Evolutionary conservation across 2,329 filamentous ascomycete genomes (phyloP), one percentile per base, ranked within the genome.

Genomic region (Phyllosticta citriasiana): DNA sequence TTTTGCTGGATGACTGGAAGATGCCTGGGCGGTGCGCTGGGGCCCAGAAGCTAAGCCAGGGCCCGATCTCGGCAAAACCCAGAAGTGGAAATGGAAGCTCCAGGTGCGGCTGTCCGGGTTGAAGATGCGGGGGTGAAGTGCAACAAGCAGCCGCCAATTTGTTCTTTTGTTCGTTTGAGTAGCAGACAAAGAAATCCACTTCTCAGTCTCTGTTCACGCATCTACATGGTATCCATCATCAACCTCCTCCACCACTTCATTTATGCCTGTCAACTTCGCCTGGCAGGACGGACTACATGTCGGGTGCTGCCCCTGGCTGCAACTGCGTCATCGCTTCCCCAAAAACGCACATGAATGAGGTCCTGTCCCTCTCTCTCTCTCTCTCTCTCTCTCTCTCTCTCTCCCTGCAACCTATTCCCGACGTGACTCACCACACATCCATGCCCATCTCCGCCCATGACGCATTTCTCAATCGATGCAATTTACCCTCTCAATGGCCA

Each of bases 101-200:
- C 19, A 22, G 19, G 19, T 22, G 19, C 19, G 19, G 19, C 19
- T 22, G 19, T 22, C 19, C 27, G 27, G n/a, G 33, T 22, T 53
- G 30, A 35, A 30, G 30, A 57, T 57, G 59, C 47, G 54, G 53
- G 59, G 59, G 53, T 5, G 14, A 12, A 4, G 33, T 40, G 33
- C 22, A 61, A 61, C 57, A 61, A 61, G 59, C 59, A 52, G 59
- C 54, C 54, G 53, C 50, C 59, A 52, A 61, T 61, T 61, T 61
- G 59, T 54, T 57, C 26, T 27, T 4, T 27, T 27, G 26, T 27
- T 27, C 26, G 26, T 30, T 30, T 22, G 2, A 22, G 19, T 22
- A 22, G 19, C 19, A 22, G 19, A 22, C 30, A 33, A 33, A 33
- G 30, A 33, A 33, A 33, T 22, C 19, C 19, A 22, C 4, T 30